These are phyloP conservation scores for Marasmius tenuissimus DNA, from an alignment of 1,284 basidiomycete genomes.

Conservation along the genomic window DNA sequence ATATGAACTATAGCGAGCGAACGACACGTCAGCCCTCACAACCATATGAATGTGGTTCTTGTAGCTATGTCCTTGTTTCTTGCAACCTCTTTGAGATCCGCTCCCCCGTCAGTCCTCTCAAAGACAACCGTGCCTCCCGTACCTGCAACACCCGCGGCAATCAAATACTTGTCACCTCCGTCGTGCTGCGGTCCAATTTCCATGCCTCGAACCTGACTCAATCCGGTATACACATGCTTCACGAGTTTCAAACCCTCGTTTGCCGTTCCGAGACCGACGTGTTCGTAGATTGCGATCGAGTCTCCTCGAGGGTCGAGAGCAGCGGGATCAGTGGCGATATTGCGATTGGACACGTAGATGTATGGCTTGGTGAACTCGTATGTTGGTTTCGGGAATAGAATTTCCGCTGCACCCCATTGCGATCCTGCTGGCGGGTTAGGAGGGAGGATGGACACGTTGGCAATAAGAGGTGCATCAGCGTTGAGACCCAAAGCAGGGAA, in stretches of 20 bases:
- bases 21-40: conserved; percentile 16
- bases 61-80: conserved; percentile 33
- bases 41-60: conserved; percentile 51
- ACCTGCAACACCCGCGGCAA: conserved; percentile 46
- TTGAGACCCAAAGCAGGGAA: conserved; percentile 49
- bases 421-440: conserved; percentile 32
- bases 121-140: conserved; percentile 49
- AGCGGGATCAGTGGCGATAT: conserved; percentile 43
- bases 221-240: conserved; percentile 48
- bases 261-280: conserved; percentile 2
- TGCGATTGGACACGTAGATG: conserved; percentile 65
- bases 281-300: conserved; percentile 56
- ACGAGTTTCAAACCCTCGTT: conserved; percentile 40
- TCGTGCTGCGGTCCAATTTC: conserved; percentile 39
- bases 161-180: conserved; percentile 42
- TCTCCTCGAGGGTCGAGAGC: conserved; percentile 46
- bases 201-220: conserved; percentile 53
- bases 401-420: conserved; percentile 55
- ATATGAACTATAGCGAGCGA: neutral
- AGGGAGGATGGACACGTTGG: conserved; percentile 53
- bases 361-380: conserved; percentile 42
- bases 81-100: conserved; percentile 40
- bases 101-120: conserved; percentile 48
- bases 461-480: conserved; percentile 48
- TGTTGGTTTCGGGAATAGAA: conserved; percentile 50